Evolutionary conservation across 306 rosid species (phyloP).

Genomic region (Morella rubra): DNA sequence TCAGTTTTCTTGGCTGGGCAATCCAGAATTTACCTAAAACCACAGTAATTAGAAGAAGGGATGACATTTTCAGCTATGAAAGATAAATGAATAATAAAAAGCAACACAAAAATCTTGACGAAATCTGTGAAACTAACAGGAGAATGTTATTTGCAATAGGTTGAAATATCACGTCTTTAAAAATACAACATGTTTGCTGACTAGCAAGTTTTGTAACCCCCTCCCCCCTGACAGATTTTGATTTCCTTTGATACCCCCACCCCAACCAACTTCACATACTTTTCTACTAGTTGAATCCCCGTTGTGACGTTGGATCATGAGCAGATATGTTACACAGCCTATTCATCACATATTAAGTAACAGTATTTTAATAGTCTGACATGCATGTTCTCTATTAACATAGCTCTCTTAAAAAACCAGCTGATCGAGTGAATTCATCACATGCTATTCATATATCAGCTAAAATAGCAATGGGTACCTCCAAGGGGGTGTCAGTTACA

Average conservation of each 20-base stretch:
- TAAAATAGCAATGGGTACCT: constrained; percentile 45
- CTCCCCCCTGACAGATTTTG: no score
- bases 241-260: no score
- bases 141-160: not conserved
- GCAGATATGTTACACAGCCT: not conserved
- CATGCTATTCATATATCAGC: constrained; percentile 4
- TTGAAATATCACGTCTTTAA: not conserved
- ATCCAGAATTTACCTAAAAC: constrained; percentile 5
- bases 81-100: not conserved
- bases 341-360: not conserved
- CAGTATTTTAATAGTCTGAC: constrained; percentile 1
- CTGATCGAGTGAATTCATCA: constrained; percentile 14
- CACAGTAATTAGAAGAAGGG: constrained; percentile 11
- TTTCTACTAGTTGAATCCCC: not conserved
- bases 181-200: not conserved
- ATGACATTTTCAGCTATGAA: constrained; percentile 5
- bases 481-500: constrained; percentile 74
- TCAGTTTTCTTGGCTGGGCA: constrained; percentile 4
- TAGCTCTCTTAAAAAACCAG: not conserved
- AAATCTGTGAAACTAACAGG: not conserved
- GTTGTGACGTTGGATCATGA: not conserved
- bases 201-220: no score
- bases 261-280: no score
- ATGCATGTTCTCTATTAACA: not conserved
- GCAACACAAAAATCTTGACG: not conserved